These are phyloP conservation scores for Purshia tridentata DNA, from an alignment of 306 rosid genomes.

Conservation along the genomic window DNA sequence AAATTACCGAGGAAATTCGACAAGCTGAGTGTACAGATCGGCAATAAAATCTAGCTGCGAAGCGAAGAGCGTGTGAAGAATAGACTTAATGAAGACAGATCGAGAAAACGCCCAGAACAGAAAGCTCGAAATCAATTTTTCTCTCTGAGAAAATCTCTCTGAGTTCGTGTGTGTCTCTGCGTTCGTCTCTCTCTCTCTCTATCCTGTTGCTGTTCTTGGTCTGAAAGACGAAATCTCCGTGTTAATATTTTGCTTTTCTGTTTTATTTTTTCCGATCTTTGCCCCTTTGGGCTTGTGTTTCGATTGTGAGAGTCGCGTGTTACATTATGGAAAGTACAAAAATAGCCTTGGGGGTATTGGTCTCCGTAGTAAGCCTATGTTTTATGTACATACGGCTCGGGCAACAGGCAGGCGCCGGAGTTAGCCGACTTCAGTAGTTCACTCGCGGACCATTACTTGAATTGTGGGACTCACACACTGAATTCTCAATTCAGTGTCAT, in stretches of 20 bases:
- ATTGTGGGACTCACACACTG: no score
- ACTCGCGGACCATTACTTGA: no score
- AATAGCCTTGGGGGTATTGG: background rate
- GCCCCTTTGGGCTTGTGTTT: slow-evolving; percentile 23
- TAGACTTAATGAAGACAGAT: slow-evolving; percentile 41
- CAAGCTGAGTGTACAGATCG: slow-evolving; percentile 61
- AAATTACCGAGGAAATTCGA: slow-evolving; percentile 40
- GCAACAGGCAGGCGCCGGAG: no score
- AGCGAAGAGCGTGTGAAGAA: slow-evolving; percentile 37
- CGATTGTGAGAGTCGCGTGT: background rate
- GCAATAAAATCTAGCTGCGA: slow-evolving; percentile 37
- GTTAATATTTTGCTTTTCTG: background rate
- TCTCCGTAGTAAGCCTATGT: background rate
- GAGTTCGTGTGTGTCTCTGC: slow-evolving; percentile 13
- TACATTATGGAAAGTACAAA: background rate
- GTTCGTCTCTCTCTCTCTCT: slow-evolving; percentile 30
- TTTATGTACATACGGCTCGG: no score
- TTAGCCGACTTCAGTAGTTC: no score
- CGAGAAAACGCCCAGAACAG: slow-evolving; percentile 33
- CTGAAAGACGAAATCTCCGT: slow-evolving; percentile 53
- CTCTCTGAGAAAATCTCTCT: slow-evolving; percentile 21
- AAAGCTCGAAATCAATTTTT: slow-evolving; percentile 20
- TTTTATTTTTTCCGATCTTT: background rate
- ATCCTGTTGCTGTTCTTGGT: slow-evolving; percentile 53
- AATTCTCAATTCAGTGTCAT: no score